Evolutionary conservation across 1,284 basidiomycete genomes (phyloP), one percentile per base, ranked within the genome.

Genomic region (Melampsora americana): DNA sequence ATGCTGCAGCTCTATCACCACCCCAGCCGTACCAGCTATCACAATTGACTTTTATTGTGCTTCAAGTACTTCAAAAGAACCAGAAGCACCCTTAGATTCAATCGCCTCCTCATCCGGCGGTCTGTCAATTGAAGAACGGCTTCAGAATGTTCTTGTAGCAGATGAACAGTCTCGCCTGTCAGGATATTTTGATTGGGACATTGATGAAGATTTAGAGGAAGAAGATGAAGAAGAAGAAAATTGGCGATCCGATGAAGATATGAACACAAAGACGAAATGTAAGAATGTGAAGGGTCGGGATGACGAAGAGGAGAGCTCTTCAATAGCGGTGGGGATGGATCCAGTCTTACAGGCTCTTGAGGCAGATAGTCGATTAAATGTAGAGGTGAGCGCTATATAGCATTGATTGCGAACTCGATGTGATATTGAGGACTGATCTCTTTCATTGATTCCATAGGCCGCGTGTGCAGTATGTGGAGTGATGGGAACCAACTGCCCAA

Each of bases 321-420:
- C 35, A 5, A 23, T 11, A 48, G 35, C 66, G 18, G n/a, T 28
- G 26, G 30, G n/a, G 2, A 56, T 69, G 67, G 67, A 69, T 42
- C 50, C 67, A 26, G 67, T 69, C 50, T 32, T 69, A 30, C 35
- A 50, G 18, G 67, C 50, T 23, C 30, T 69, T n/a, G 67, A 69
- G 28, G 67, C 67, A 11, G 59, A 69, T 12, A 69, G 67, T 39
- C 46, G 67, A 48, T 59, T 69, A 20, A 69, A 69, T 59, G 67
- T 69, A 6, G 50, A 69, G 35, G 67, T 59, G 0, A 32, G 28
- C 0, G 7, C 46, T 39, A 23, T 59, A n/a, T 20, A 30, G 44
- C 12, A 28, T 42, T 4, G 50, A 32, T 35, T 26, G 12, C 30
- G 26, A 32, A 20, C 11, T 56, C 7, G 14, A 23, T 0, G 18